Evolutionary conservation across 129 eudicot genomes (phyloP), one percentile per base, ranked within the genome.

Genomic region (Chrysanthemum lavandulifolium): DNA sequence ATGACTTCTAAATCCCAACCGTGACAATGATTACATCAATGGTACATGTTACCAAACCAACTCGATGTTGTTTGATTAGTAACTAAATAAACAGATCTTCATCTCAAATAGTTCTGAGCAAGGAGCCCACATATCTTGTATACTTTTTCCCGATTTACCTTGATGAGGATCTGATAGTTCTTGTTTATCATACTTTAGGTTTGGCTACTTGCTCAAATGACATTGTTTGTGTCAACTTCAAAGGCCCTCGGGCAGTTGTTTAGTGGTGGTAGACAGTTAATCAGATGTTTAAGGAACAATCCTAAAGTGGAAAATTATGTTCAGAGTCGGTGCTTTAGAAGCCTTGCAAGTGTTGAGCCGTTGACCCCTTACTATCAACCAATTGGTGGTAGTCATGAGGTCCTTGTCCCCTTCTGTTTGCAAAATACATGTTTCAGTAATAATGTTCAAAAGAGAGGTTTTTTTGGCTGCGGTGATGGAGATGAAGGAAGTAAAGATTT

Each of bases 391-490:
- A 56, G 51, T 56, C 76, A 25, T 14, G 62, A 76, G 63, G 71
- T 13, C 43, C 45, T 36, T 36, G 61, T 3, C 10, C 36, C 71
- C 36, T 59, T 71, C 52, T 25, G 69, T 43, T 18, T 73, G 59
- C 76, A 70, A 36, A 74, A 75, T 25, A 53, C 13, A 15, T 36
- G 23, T 15, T 67, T 57, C 1, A 68, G 15, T 56, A 68, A 67
- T 67, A 23, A 64, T 59, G 19, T 76, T 60, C 97, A 91, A 55
- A 86, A 67, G 68, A 88, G 97, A 76, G 84, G 85, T 9, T 91
- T 91, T 79, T 82, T 91, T 33, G 97, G 97, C 7, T 80, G 87
- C 33, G 83, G 92, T 66, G 97, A 91, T 79, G 97, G 97, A 55
- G 93, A 84, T 65, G 61, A 76, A 58, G 96, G 88, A 69, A 86